These are phyloP conservation scores for Tephrocybe sp. DNA, from an alignment of 768 basidiomycete genomes.

Conservation along the genomic window DNA sequence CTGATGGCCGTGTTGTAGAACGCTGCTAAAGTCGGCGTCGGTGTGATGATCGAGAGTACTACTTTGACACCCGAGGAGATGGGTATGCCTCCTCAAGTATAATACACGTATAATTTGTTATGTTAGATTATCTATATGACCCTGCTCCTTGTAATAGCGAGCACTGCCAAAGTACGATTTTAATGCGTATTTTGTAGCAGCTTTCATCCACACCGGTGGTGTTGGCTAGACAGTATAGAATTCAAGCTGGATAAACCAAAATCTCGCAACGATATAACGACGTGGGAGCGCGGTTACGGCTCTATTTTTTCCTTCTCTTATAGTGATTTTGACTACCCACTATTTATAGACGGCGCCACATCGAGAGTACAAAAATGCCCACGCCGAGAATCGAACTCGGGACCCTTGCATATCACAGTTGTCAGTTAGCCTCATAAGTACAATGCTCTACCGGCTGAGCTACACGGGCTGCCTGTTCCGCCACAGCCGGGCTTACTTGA, in stretches of 20 bases:
- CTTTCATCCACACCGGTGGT: too few species aligned
- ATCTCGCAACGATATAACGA: too few species aligned
- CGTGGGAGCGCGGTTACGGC: too few species aligned
- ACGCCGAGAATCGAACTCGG: constrained; percentile 56
- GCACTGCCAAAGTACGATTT: not conserved
- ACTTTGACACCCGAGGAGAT: constrained; percentile 83
- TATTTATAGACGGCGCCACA: too few species aligned
- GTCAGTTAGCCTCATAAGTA: constrained; percentile 52
- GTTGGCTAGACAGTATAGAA: too few species aligned
- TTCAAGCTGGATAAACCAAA: too few species aligned
- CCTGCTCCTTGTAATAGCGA: not conserved
- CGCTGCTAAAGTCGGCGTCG: constrained; percentile 91
- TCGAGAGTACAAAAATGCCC: constrained; percentile 36
- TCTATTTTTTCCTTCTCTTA: too few species aligned
- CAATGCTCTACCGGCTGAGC: constrained; percentile 62
- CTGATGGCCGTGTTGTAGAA: constrained; percentile 50
- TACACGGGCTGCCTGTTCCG: constrained; percentile 58
- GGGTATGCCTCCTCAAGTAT: constrained; percentile 58
- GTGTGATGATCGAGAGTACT: constrained; percentile 95
- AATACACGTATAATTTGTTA: constrained; percentile 27
- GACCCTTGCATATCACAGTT: constrained; percentile 49
- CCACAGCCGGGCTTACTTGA: too few species aligned
- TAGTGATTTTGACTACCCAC: too few species aligned
- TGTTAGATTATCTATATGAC: not conserved
- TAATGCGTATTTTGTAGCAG: not conserved